phyloP scores from a whole-genome alignment of 148 eudicot genomes.

The Vaccinium vitisidaea region DNA sequence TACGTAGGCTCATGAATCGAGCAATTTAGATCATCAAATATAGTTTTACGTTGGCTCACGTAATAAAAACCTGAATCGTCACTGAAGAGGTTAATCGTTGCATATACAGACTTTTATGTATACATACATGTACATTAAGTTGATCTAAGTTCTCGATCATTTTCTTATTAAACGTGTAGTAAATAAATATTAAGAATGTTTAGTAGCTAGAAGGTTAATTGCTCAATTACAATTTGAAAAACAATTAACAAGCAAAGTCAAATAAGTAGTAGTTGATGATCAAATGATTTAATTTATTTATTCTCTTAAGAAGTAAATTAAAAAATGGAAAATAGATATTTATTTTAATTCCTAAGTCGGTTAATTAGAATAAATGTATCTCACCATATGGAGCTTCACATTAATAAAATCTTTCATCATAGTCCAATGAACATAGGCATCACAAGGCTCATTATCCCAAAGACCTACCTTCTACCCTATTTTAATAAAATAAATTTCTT shows the following conservation, averaged over 20 bases:
- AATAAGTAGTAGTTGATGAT: too few species aligned
- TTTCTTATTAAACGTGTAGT: too few species aligned
- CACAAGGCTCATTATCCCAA: background rate
- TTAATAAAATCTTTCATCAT: background rate
- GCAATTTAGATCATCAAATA: background rate
- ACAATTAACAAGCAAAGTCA: too few species aligned
- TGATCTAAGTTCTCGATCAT: background rate
- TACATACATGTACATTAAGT: background rate
- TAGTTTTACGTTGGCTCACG: background rate
- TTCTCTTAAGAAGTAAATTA: too few species aligned
- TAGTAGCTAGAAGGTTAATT: too few species aligned
- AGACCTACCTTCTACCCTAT: background rate
- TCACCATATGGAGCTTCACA: background rate
- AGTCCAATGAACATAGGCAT: constrained; percentile 9
- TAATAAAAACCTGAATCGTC: background rate
- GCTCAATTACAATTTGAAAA: too few species aligned
- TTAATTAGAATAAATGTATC: background rate
- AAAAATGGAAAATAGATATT: background rate
- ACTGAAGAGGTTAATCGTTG: too few species aligned
- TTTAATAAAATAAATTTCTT: constrained; percentile 1
- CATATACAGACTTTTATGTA: too few species aligned
- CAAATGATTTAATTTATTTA: too few species aligned
- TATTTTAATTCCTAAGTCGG: background rate
- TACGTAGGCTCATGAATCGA: background rate
- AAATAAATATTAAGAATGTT: too few species aligned